A percentile compares a stretch with the other conserved stretches of the same genome.
These are phyloP conservation scores for Mycosphaerella arachidis DNA, from an alignment of 2,329 filamentous ascomycete genomes.

Conservation along the genomic window DNA sequence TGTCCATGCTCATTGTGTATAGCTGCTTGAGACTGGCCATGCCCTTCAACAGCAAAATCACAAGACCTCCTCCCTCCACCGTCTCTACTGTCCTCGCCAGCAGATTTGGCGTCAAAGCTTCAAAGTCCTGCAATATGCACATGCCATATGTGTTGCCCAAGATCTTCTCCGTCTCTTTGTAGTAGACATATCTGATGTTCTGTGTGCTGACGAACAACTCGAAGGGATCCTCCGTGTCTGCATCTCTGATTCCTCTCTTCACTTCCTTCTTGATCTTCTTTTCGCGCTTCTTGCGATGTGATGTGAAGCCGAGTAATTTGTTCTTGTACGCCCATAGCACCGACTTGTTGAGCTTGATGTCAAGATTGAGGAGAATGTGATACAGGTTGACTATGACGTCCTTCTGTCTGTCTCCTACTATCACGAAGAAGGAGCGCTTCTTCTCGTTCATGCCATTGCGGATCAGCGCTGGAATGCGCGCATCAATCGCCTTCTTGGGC, in stretches of 20 bases:
- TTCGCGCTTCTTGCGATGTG: conserved; percentile 96
- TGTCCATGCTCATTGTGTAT: conserved; percentile 95
- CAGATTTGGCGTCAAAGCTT: conserved; percentile 94
- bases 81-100: conserved; percentile 94
- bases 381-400: conserved; percentile 95
- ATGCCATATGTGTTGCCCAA: conserved; percentile 96
- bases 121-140: conserved; percentile 97
- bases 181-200: conserved; percentile 98
- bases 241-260: conserved; percentile 86
- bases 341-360: conserved; percentile 92
- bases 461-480: conserved; percentile 85
- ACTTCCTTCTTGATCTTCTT: conserved; percentile 98
- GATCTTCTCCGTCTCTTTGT: conserved; percentile 99
- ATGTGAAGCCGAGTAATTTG: conserved; percentile 89
- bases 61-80: conserved; percentile 90
- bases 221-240: conserved; percentile 90
- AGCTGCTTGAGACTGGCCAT: conserved; percentile 97
- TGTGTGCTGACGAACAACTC: conserved; percentile 95
- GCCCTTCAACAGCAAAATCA: conserved; percentile 85
- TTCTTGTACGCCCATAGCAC: conserved; percentile 99
- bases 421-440: conserved; percentile 96
- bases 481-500: conserved; percentile 64
- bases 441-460: conserved; percentile 90
- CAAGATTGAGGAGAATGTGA: conserved; percentile 84
- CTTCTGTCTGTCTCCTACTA: conserved; percentile 90